These are phyloP conservation scores for Bisporella sp. DNA, from an alignment of 2,329 filamentous ascomycete species.

Conservation along the genomic window DNA sequence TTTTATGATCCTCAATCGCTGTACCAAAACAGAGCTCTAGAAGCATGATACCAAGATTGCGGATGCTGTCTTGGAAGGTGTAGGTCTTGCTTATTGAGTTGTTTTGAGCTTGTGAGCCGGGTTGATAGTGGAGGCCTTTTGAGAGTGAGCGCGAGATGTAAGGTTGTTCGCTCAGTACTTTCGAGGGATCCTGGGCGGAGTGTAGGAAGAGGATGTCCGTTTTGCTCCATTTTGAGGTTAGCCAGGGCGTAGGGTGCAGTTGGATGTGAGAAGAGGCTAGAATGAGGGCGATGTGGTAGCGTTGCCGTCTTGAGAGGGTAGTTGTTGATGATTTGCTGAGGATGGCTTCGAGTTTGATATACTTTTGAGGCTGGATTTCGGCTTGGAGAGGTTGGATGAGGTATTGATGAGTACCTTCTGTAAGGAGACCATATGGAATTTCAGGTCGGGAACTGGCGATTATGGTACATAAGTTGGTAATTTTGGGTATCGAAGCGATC, in stretches of 20 bases:
- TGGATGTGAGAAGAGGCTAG: too few relatives aligned
- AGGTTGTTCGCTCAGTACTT: slow-evolving; percentile 3
- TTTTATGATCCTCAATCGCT: slow-evolving; percentile 14
- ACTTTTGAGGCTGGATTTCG: too few relatives aligned
- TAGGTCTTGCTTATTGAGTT: not conserved
- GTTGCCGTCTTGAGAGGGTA: too few relatives aligned
- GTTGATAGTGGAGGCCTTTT: not conserved
- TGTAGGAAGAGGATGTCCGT: too few relatives aligned
- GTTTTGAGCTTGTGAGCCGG: not conserved
- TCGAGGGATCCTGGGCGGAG: slow-evolving; percentile 1
- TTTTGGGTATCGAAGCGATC: not conserved
- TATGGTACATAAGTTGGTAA: slow-evolving; percentile 10
- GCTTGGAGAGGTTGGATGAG: slow-evolving; percentile 5
- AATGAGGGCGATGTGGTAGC: too few relatives aligned
- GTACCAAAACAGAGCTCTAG: slow-evolving; percentile 22
- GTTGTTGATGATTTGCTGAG: too few relatives aligned
- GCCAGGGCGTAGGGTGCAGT: too few relatives aligned
- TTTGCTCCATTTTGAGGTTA: too few relatives aligned
- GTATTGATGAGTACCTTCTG: slow-evolving; percentile 5
- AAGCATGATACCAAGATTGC: slow-evolving; percentile 17
- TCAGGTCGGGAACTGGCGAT: slow-evolving; percentile 8
- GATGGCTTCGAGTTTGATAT: too few relatives aligned
- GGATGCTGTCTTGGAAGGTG: slow-evolving; percentile 10
- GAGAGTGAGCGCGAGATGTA: slow-evolving; percentile 11
- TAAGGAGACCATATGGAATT: slow-evolving; percentile 6